Percentiles rank a stretch among this genome's conserved stretches.
phyloP scores from a whole-genome alignment of 257 asterid genomes.

The Nicotiana tabacum region DNA sequence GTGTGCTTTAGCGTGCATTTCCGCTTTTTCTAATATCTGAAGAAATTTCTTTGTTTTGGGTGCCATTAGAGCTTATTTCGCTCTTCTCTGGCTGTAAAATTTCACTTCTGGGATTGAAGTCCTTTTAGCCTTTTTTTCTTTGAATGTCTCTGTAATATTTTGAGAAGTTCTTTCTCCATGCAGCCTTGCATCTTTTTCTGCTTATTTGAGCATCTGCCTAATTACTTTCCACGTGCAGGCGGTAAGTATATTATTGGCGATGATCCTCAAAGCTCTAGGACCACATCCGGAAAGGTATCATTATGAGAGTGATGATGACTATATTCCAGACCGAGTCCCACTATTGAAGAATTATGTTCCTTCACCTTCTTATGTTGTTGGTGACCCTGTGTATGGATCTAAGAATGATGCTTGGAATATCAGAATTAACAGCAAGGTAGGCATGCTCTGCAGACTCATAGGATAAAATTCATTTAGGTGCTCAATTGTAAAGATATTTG shows the following conservation, averaged over 20 bases:
- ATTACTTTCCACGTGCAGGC: conserved; percentile 49
- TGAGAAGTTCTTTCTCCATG: neutral
- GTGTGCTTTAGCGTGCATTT: neutral
- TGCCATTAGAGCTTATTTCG: neutral
- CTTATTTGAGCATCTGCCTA: conserved; percentile 12
- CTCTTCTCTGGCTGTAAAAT: neutral
- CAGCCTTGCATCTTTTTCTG: neutral
- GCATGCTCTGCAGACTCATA: neutral
- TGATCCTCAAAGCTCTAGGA: conserved; percentile 86
- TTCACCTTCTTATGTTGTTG: conserved; percentile 48
- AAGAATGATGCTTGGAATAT: conserved; percentile 61
- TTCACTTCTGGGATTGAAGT: neutral
- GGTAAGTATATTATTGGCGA: conserved; percentile 60
- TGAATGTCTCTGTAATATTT: neutral
- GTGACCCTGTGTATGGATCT: conserved; percentile 54
- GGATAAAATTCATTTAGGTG: neutral
- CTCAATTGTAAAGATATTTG: neutral
- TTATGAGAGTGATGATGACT: conserved; percentile 94
- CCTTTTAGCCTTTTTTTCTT: neutral
- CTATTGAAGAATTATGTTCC: conserved; percentile 76
- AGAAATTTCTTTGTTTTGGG: neutral
- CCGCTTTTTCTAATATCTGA: neutral
- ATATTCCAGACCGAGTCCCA: conserved; percentile 75
- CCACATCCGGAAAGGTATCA: conserved; percentile 68
- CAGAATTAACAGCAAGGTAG: conserved; percentile 72